These are phyloP conservation scores for Dactylis glomerata DNA, from an alignment of 176 grass and related monocot species.

Conservation along the genomic window DNA sequence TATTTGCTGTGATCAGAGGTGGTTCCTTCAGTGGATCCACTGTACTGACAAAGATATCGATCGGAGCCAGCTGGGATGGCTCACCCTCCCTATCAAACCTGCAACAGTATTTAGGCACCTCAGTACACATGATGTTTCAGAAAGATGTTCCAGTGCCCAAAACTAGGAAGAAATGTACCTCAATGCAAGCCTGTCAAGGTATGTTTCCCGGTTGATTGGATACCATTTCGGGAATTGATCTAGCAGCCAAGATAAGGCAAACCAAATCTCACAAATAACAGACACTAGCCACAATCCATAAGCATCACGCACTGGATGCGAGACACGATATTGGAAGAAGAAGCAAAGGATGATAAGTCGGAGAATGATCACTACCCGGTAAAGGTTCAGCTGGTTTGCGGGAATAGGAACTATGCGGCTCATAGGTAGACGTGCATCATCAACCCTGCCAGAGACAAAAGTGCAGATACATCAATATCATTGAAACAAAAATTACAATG, in stretches of 20 bases:
- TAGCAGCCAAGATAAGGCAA: constrained; percentile 98
- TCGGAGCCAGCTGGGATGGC: constrained; percentile 72
- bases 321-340: constrained; percentile 99
- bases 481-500: constrained; percentile 18
- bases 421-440: constrained; percentile 93
- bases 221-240: constrained; percentile 99
- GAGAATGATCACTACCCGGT: constrained; percentile 92
- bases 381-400: constrained; percentile 95
- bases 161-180: constrained; percentile 49
- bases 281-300: constrained; percentile 96
- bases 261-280: constrained; percentile 99
- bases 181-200: constrained; percentile 92
- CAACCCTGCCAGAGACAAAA: constrained; percentile 64
- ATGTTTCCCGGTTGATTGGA: constrained; percentile 96
- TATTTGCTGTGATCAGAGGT: constrained; percentile 86
- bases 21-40: constrained; percentile 93
- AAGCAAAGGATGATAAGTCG: constrained; percentile 96
- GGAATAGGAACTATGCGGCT: constrained; percentile 87
- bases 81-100: constrained; percentile 92
- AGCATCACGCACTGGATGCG: constrained; percentile 85
- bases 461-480: constrained; percentile 26
- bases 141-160: neutral
- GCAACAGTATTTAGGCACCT: constrained; percentile 21
- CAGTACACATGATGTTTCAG: constrained; percentile 13
- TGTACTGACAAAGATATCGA: constrained; percentile 92